Evolutionary conservation across 176 grass and related monocot genomes (phyloP).

Genomic region (Oryza rufipogon): DNA sequence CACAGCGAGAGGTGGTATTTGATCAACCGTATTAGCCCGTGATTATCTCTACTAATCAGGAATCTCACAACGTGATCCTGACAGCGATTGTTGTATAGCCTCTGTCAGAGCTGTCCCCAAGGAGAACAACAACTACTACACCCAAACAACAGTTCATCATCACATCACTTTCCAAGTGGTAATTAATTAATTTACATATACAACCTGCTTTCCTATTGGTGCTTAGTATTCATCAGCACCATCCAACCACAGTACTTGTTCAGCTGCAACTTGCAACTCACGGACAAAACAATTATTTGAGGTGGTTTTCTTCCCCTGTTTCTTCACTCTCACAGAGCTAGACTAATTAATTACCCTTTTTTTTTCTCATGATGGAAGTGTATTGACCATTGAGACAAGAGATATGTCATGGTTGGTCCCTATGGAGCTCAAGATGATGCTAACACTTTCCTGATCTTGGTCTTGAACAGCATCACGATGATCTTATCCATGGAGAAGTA

Average conservation of each 20-base stretch:
- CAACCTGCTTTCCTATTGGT: neutral
- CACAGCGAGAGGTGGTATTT: neutral
- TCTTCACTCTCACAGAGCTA: constrained; percentile 13
- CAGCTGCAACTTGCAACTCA: constrained; percentile 19
- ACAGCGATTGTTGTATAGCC: constrained; percentile 35
- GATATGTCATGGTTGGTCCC: constrained; percentile 13
- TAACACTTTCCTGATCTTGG: constrained; percentile 63
- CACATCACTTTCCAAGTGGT: constrained; percentile 25
- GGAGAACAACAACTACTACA: neutral
- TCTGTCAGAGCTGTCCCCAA: constrained; percentile 42
- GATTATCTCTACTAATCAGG: constrained; percentile 27
- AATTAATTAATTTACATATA: constrained; percentile 31
- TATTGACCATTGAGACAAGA: neutral
- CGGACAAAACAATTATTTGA: constrained; percentile 31
- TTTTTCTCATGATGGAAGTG: neutral
- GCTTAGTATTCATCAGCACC: neutral
- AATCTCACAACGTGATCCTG: constrained; percentile 46
- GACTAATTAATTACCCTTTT: constrained; percentile 9
- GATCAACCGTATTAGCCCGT: neutral
- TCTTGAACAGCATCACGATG: constrained; percentile 82
- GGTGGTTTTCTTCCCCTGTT: constrained; percentile 27
- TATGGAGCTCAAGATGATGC: constrained; percentile 44
- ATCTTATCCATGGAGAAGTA: constrained; percentile 92
- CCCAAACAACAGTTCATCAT: constrained; percentile 23
- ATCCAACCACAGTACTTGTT: neutral